A percentile compares a stretch with the other conserved stretches of the same genome.
Conservation (phyloP, 257 asterid genomes). For the Solanum gracilifrons region DNA sequence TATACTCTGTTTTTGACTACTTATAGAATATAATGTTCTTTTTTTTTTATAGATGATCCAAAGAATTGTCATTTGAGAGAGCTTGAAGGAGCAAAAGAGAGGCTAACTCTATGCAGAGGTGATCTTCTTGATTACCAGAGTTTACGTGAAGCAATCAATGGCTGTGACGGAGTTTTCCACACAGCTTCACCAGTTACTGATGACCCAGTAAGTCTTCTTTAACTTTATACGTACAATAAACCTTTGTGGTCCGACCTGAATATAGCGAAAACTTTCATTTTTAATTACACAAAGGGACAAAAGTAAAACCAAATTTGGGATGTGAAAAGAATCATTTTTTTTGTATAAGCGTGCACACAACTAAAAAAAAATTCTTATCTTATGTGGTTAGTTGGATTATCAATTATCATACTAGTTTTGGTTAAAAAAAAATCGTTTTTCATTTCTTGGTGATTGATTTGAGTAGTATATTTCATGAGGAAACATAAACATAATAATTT, state of each 20-base stretch:
- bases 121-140: conserved; percentile 75
- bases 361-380: not conserved
- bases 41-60: conserved; percentile 45
- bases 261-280: not conserved
- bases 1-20: not conserved
- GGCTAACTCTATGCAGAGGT: conserved; percentile 61
- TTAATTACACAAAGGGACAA: not conserved
- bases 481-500: not conserved
- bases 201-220: conserved; percentile 62
- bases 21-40: not conserved
- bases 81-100: conserved; percentile 83
- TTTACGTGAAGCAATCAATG: conserved; percentile 61
- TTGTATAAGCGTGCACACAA: not conserved
- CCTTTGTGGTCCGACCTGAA: not conserved
- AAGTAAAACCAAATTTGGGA: not conserved
- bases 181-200: conserved; percentile 92
- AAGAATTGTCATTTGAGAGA: conserved; percentile 66
- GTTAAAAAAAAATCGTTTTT: not conserved
- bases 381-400: not conserved
- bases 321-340: not conserved
- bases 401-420: not conserved
- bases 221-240: not conserved
- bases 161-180: conserved; percentile 96
- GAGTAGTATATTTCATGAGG: not conserved
- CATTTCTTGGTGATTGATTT: not conserved